Evolutionary conservation across 2,329 filamentous ascomycete genomes (phyloP).

Genomic region (Xylariaceae sp.): DNA sequence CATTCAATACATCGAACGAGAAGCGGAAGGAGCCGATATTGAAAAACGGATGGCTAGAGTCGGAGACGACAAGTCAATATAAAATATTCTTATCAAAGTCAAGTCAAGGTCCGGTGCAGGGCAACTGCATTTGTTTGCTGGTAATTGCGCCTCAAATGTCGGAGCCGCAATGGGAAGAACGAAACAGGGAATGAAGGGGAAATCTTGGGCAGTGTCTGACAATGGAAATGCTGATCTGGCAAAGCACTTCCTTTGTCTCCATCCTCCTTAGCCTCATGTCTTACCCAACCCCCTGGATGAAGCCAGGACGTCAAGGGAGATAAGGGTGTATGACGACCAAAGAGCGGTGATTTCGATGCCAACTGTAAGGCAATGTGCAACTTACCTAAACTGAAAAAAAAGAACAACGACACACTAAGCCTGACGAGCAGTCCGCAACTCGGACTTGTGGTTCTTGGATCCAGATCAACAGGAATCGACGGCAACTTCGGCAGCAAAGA

Average conservation of each 20-base stretch:
- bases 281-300: too few species aligned
- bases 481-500: background rate
- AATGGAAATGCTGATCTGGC: slow-evolving; percentile 1
- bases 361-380: too few species aligned
- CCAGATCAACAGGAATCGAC: background rate
- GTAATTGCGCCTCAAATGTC: slow-evolving; percentile 5
- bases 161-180: slow-evolving; percentile 1
- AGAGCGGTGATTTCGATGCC: too few species aligned
- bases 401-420: too few species aligned
- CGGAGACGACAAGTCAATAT: background rate
- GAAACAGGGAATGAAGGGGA: background rate
- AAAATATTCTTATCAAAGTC: slow-evolving; percentile 3
- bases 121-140: slow-evolving; percentile 5
- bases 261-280: too few species aligned
- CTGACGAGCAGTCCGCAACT: too few species aligned
- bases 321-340: too few species aligned
- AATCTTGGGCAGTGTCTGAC: slow-evolving; percentile 2
- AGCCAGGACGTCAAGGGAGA: too few species aligned
- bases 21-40: background rate
- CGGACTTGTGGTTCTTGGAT: too few species aligned
- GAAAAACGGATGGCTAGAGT: background rate
- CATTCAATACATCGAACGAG: background rate
- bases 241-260: slow-evolving; percentile 7
- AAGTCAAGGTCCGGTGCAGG: slow-evolving; percentile 4
- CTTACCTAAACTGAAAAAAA: too few species aligned